phyloP scores from a whole-genome alignment of 129 eudicot species.

The Flaveria robusta region DNA sequence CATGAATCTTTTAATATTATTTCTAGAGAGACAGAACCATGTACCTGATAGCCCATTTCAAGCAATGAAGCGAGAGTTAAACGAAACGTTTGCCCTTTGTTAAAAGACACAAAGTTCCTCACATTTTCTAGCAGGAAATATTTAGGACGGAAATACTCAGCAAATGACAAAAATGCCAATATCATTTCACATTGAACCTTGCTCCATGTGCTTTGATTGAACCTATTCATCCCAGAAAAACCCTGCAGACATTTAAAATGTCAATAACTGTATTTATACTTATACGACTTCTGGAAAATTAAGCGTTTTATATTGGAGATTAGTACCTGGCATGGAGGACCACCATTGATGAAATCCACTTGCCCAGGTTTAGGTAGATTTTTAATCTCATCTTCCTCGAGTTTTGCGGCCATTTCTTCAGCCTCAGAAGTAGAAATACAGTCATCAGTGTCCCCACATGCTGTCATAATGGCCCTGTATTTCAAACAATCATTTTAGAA shows the following conservation, averaged over 20 bases:
- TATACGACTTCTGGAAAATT: neutral
- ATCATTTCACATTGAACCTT: constrained; percentile 69
- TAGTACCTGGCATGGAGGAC: constrained; percentile 66
- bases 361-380: constrained; percentile 57
- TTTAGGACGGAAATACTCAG: constrained; percentile 63
- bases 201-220: constrained; percentile 62
- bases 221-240: constrained; percentile 62
- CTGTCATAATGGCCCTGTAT: constrained; percentile 53
- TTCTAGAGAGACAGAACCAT: neutral
- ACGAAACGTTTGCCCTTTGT: constrained; percentile 66
- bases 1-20: neutral
- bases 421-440: constrained; percentile 60
- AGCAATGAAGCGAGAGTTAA: constrained; percentile 55
- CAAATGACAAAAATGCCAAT: constrained; percentile 60
- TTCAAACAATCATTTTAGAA: constrained; percentile 6
- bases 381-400: constrained; percentile 42
- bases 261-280: neutral
- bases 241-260: constrained; percentile 41
- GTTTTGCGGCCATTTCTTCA: constrained; percentile 53
- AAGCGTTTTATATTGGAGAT: neutral
- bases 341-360: constrained; percentile 64
- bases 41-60: constrained; percentile 71
- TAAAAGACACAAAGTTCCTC: constrained; percentile 65
- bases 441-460: constrained; percentile 54
- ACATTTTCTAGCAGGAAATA: constrained; percentile 60